phyloP scores from a whole-genome alignment of 805 yeast species.

The Starmerella khaoyaiensis region DNA sequence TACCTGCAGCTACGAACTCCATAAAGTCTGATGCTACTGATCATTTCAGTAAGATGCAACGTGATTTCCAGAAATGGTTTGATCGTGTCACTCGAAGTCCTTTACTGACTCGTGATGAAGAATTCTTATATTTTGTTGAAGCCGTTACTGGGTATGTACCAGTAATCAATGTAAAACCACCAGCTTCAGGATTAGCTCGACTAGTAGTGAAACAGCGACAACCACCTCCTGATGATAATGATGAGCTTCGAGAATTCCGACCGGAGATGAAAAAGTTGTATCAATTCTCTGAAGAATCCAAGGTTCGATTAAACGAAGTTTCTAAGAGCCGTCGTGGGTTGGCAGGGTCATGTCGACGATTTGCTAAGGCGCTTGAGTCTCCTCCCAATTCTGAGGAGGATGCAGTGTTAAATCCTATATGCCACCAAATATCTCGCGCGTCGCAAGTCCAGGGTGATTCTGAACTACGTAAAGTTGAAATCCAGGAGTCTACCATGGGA shows the following conservation, averaged over 20 bases:
- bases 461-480: slow-evolving; percentile 54
- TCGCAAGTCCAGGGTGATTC: slow-evolving; percentile 62
- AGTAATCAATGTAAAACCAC: slow-evolving; percentile 44
- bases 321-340: slow-evolving; percentile 35
- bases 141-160: slow-evolving; percentile 59
- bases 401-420: slow-evolving; percentile 31
- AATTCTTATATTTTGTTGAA: slow-evolving; percentile 71
- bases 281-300: slow-evolving; percentile 39
- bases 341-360: slow-evolving; percentile 41
- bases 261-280: slow-evolving; percentile 74
- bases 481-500: slow-evolving; percentile 60
- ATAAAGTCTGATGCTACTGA: slow-evolving; percentile 80
- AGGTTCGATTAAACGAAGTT: slow-evolving; percentile 45
- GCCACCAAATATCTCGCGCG: slow-evolving; percentile 65
- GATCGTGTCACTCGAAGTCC: slow-evolving; percentile 61
- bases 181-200: slow-evolving; percentile 76
- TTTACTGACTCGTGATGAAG: slow-evolving; percentile 74
- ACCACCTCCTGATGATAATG: slow-evolving; percentile 80
- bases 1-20: slow-evolving; percentile 62
- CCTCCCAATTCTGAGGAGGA: slow-evolving; percentile 29
- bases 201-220: slow-evolving; percentile 84
- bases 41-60: slow-evolving; percentile 45
- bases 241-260: slow-evolving; percentile 69
- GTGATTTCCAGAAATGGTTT: slow-evolving; percentile 74
- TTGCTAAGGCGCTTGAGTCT: slow-evolving; percentile 20